These are phyloP conservation scores for Royoungia palumana DNA, from an alignment of 768 basidiomycete species.

Conservation along the genomic window DNA sequence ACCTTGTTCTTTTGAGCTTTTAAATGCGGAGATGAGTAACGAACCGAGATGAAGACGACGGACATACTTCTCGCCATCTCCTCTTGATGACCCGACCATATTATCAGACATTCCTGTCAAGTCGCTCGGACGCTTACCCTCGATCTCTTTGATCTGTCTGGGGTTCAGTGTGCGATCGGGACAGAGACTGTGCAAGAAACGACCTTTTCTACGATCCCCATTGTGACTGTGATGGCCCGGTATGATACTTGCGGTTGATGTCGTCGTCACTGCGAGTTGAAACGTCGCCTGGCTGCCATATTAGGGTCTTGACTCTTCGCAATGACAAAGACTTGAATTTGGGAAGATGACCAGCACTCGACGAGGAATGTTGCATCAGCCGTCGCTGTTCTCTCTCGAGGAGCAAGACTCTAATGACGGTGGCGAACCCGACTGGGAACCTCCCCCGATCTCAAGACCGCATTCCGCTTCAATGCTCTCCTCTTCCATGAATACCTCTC, in stretches of 20 bases:
- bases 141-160: constrained; percentile 86
- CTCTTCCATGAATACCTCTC: constrained; percentile 28
- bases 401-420: constrained; percentile 48
- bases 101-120: constrained; percentile 8
- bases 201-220: constrained; percentile 95
- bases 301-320: neutral
- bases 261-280: no score
- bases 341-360: constrained; percentile 24
- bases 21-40: neutral
- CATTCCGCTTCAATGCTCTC: constrained; percentile 24
- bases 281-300: no score
- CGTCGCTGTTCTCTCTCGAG: constrained; percentile 65
- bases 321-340: neutral
- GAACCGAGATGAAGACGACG: neutral
- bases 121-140: constrained; percentile 57
- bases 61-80: constrained; percentile 95
- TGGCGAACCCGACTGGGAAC: constrained; percentile 46
- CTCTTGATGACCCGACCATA: constrained; percentile 45
- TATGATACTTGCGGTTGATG: no score
- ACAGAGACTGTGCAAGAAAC: constrained; percentile 5
- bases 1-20: constrained; percentile 96
- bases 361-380: constrained; percentile 45
- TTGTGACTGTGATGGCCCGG: constrained; percentile 41
- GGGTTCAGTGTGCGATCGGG: constrained; percentile 4
- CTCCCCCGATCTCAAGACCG: constrained; percentile 31